Evolutionary conservation across 495 filamentous ascomycete genomes (phyloP), one percentile per base, ranked within the genome.

Genomic region (Gamarada debralockiae): DNA sequence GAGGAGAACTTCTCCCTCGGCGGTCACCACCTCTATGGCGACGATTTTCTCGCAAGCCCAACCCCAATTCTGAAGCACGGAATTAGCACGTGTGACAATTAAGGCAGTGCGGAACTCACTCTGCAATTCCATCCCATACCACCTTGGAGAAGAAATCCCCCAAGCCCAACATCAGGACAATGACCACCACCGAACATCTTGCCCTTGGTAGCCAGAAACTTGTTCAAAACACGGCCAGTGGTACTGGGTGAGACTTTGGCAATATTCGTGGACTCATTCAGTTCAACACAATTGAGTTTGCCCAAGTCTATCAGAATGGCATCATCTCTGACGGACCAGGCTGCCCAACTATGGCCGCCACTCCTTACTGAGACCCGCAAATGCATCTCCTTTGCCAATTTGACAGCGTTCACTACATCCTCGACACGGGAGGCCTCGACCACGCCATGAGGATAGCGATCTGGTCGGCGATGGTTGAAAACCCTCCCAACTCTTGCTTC

Each of bases 61-160:
- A 7, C 77, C 77, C 77, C 76, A 79, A 51, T 70, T 73, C 71
- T 75, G 38, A 0, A 41, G 8, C 8, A 34, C 31, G 31, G 2
- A n/a, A 24, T 25, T 21, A 23, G 17, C 31, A 17, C 23, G 22
- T 50, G 10, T 43, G 24, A 18, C 24, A 29, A n/a, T 24, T 50
- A 36, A 40, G 14, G 18, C 39, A 41, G 14, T 42, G 25, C n/a
- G n/a, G n/a, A 10, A 31, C 41, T 22, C 37, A 60, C 69, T 29
- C 68, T 67, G 52, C 74, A 78, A 53, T 77, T 78, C 76, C 77
- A 81, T 3, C 76, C 76, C 74, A 78, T 78, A 0, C 77, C 78
- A 3, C 77, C 77, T 44, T 79, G 76, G 6, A 80, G 57, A 24
- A 80, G 57, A 49, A 79, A 81, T 0, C 77, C 78, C 4, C 78